A percentile compares a stretch with the other conserved stretches of the same genome.
Conservation (phyloP, 108 stramenopile genomes). For the Pinguiococcus pyrenoidosus region DNA sequence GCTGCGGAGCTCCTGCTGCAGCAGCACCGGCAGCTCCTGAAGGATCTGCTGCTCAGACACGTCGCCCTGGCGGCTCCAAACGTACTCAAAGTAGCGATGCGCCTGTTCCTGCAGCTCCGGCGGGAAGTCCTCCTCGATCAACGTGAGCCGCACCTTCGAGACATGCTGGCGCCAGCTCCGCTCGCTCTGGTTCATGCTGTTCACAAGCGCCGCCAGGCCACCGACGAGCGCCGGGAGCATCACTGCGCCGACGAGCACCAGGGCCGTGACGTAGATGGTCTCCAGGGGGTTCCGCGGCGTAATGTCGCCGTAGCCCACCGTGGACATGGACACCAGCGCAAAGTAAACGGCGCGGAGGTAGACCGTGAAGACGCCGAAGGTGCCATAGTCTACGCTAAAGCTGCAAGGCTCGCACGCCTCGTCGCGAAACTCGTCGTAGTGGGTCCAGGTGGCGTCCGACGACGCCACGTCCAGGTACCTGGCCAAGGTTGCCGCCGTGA, state of each 20-base stretch:
- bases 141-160: conserved; percentile 8
- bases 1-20: conserved; percentile 24
- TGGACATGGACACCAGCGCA: conserved; percentile 36
- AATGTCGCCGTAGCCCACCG: conserved; percentile 47
- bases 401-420: not conserved
- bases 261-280: conserved; percentile 24
- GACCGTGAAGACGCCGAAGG: not conserved
- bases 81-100: conserved; percentile 35
- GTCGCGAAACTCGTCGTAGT: conserved; percentile 1
- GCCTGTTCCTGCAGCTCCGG: conserved; percentile 16
- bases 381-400: not conserved
- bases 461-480: not conserved
- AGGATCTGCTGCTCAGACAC: conserved; percentile 36
- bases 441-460: not conserved
- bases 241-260: conserved; percentile 37
- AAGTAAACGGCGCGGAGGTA: conserved; percentile 41
- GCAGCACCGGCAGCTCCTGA: conserved; percentile 27
- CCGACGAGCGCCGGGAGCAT: conserved; percentile 42
- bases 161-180: not conserved
- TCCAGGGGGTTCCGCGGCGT: conserved; percentile 23
- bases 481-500: not conserved
- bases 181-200: conserved; percentile 26
- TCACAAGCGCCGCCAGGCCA: conserved; percentile 41
- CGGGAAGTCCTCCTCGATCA: conserved; percentile 10
- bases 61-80: conserved; percentile 39